Evolutionary conservation across 2,329 filamentous ascomycete species (phyloP).

Genomic region (Ophiognomonia clavigignenti-juglandacearum): DNA sequence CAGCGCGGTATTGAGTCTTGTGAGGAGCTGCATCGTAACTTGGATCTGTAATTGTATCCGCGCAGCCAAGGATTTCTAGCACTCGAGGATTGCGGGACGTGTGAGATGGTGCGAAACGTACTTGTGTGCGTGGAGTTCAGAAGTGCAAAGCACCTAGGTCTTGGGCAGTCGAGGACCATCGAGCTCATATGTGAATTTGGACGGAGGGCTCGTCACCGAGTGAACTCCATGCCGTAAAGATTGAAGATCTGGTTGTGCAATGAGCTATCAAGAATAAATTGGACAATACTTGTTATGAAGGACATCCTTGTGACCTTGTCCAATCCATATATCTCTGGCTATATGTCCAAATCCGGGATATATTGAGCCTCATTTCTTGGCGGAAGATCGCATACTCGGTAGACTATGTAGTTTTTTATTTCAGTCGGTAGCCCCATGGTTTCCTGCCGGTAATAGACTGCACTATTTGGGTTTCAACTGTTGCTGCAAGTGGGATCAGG

Average conservation of each 20-base stretch:
- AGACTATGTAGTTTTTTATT: too few species aligned
- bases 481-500: too few species aligned
- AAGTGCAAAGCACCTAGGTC: background rate
- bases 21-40: background rate
- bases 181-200: background rate
- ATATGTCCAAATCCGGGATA: background rate
- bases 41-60: background rate
- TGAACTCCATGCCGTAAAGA: background rate
- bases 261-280: background rate
- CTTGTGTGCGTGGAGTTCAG: too few species aligned
- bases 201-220: background rate
- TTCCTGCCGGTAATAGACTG: too few species aligned
- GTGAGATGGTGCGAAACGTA: too few species aligned
- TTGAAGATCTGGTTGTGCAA: background rate
- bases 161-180: background rate
- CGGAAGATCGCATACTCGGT: background rate
- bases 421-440: too few species aligned
- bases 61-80: background rate
- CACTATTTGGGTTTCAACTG: too few species aligned
- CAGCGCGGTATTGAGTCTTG: background rate
- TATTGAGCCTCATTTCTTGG: background rate
- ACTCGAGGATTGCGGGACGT: too few species aligned
- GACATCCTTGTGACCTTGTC: background rate
- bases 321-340: background rate
- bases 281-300: background rate